phyloP scores from a whole-genome alignment of 805 yeast genomes.

The Barnettozyma populi region DNA sequence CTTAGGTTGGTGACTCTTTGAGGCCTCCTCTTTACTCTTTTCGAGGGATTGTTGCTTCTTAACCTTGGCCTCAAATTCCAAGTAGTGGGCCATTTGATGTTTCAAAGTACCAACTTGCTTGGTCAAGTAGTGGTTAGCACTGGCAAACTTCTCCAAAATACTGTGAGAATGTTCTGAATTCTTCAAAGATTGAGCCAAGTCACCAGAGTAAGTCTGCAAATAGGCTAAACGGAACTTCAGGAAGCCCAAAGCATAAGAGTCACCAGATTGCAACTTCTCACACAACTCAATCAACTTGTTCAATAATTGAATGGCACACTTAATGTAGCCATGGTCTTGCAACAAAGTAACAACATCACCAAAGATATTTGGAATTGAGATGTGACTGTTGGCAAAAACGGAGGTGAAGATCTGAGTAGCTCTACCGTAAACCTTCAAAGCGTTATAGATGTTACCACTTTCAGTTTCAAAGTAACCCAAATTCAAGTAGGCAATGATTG shows the following conservation, averaged over 20 bases:
- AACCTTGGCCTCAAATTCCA: conserved; percentile 37
- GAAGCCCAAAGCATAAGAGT: conserved; percentile 57
- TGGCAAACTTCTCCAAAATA: conserved; percentile 52
- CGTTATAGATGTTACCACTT: conserved; percentile 51
- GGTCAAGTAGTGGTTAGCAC: conserved; percentile 63
- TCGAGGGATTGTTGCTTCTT: conserved; percentile 32
- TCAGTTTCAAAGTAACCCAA: conserved; percentile 67
- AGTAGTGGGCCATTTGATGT: conserved; percentile 46
- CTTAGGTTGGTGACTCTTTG: conserved; percentile 18
- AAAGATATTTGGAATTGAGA: conserved; percentile 60
- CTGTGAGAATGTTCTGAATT: conserved; percentile 51
- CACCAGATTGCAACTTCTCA: conserved; percentile 46
- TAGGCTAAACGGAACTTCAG: conserved; percentile 67
- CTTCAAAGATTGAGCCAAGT: conserved; percentile 50
- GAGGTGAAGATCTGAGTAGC: conserved; percentile 54
- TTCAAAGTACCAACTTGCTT: conserved; percentile 64
- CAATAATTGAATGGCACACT: conserved; percentile 48
- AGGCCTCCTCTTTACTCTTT: conserved; percentile 23
- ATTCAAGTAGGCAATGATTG: conserved; percentile 66
- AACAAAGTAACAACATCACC: conserved; percentile 57
- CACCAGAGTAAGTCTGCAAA: conserved; percentile 45
- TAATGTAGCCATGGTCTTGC: conserved; percentile 43
- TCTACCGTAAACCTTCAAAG: conserved; percentile 57
- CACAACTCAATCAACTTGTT: conserved; percentile 49
- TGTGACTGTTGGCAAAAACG: conserved; percentile 53